phyloP scores from a whole-genome alignment of 768 basidiomycete genomes.

The Termitomyces sp. region DNA sequence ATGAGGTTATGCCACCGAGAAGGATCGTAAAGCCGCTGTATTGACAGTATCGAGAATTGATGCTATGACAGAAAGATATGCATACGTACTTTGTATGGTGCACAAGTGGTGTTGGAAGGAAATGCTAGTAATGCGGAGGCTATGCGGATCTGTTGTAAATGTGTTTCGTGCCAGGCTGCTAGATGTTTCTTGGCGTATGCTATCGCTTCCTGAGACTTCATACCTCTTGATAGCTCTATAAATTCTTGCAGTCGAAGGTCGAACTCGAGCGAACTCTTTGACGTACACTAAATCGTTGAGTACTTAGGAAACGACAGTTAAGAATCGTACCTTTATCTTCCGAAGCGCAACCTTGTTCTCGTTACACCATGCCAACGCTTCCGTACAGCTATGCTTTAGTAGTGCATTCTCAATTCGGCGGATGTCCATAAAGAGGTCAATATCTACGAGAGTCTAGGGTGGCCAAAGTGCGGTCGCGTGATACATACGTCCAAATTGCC shows the following conservation, averaged over 20 bases:
- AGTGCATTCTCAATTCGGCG: constrained; percentile 82
- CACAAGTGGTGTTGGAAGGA: constrained; percentile 61
- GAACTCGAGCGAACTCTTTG: constrained; percentile 91
- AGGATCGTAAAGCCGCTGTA: constrained; percentile 77
- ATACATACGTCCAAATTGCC: not conserved
- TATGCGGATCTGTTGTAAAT: constrained; percentile 70
- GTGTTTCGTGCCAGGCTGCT: constrained; percentile 76
- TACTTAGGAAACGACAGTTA: not conserved
- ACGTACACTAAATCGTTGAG: not conserved
- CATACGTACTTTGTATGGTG: constrained; percentile 68
- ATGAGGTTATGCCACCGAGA: constrained; percentile 74
- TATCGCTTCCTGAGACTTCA: constrained; percentile 72
- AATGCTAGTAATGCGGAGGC: constrained; percentile 77
- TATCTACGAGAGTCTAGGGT: constrained; percentile 75
- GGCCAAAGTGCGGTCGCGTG: not conserved
- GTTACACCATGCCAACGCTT: constrained; percentile 92
- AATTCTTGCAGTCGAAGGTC: constrained; percentile 94
- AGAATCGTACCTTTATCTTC: constrained; percentile 69
- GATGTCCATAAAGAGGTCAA: constrained; percentile 89
- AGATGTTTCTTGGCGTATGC: constrained; percentile 80
- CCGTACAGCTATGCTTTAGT: constrained; percentile 67
- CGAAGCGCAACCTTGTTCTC: constrained; percentile 92
- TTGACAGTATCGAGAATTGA: constrained; percentile 1
- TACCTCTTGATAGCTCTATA: constrained; percentile 78
- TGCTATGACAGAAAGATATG: not conserved